Base-by-base conservation (phyloP, 2,329 filamentous ascomycete genomes). In the Neodidymelliopsis sp. region DNA sequence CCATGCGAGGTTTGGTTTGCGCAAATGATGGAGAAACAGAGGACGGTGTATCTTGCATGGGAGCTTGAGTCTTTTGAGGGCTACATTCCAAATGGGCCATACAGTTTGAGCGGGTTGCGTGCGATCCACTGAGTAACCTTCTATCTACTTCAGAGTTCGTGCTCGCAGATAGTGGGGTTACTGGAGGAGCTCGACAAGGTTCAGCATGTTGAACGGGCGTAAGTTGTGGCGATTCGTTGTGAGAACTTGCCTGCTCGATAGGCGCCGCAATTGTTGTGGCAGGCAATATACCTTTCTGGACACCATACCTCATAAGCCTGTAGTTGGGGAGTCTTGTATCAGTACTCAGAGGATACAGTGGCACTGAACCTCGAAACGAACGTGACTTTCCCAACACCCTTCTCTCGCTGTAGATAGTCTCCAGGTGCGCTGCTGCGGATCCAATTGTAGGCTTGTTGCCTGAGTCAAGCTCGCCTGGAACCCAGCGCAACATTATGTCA, bases 401-500 rank as follows among this genome's bases (percentile, higher is more conserved):
- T 12, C 53, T 54, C 15, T 57, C 30, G 11, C 59, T 54, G 30
- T 52, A 56, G 4, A 64, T 57, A 0, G 40, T 45, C 10, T 43
- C 19, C 15, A 63, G 29, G 18, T 64, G 60, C 1, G 45, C 28
- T 4, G 22, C 34, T 6, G 57, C 47, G 2, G 49, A 46, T 2
- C 59, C 62, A 2, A 59, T 12, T 6, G 23, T 22, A 6, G 36
- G 20, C 4, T 18, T 46, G 5, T 47, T 29, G 13, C 15, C 31
- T 0, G 8, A 6, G 13, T 64, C 53, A 3, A 53, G 24, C 4
- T 36, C 7, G 9, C 57, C 57, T 29, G 51, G 54, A 2, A 59
- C 22, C 60, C 57, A 65, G n/a, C 49, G 41, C 15, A 65, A 7
- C 0, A 24, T 45, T 9, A 65, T 61, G 4, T 57, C 43, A 3